phyloP scores from a whole-genome alignment of 2,329 filamentous ascomycete species.

The Nemania sp. region DNA sequence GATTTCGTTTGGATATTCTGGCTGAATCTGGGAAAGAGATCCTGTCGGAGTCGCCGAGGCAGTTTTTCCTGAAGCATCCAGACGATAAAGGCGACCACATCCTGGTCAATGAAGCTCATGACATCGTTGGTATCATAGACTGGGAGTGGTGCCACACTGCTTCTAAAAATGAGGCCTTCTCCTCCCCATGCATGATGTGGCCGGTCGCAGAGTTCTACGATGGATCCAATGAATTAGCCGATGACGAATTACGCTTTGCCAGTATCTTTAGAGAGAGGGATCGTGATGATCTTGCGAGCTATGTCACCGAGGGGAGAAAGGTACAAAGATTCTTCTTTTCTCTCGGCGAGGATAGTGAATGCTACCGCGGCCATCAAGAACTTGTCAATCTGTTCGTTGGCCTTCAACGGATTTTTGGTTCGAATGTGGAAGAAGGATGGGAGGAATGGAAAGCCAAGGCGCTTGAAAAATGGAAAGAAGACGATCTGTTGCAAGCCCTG shows the following conservation, averaged over 20 bases:
- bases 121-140: constrained; percentile 50
- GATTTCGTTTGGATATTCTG: constrained; percentile 32
- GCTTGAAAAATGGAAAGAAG: constrained; percentile 13
- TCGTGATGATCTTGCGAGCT: constrained; percentile 31
- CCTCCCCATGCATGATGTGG: constrained; percentile 44
- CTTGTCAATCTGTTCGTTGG: constrained; percentile 24
- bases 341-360: constrained; percentile 13
- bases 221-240: constrained; percentile 36
- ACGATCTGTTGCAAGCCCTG: constrained; percentile 20
- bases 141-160: constrained; percentile 47
- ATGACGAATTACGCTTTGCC: constrained; percentile 28
- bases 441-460: constrained; percentile 20
- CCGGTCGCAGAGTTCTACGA: constrained; percentile 42
- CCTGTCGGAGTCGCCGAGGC: constrained; percentile 22
- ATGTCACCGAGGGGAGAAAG: constrained; percentile 28
- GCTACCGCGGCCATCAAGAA: constrained; percentile 6
- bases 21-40: constrained; percentile 27
- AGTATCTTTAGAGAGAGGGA: constrained; percentile 21
- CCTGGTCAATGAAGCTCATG: constrained; percentile 45
- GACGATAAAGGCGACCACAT: constrained; percentile 53
- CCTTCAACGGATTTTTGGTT: constrained; percentile 23
- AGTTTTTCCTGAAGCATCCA: constrained; percentile 49
- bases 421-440: constrained; percentile 6
- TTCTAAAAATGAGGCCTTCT: constrained; percentile 40
- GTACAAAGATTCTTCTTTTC: constrained; percentile 34